phyloP scores from a whole-genome alignment of 345 rosid species.

The Laguncularia racemosa region DNA sequence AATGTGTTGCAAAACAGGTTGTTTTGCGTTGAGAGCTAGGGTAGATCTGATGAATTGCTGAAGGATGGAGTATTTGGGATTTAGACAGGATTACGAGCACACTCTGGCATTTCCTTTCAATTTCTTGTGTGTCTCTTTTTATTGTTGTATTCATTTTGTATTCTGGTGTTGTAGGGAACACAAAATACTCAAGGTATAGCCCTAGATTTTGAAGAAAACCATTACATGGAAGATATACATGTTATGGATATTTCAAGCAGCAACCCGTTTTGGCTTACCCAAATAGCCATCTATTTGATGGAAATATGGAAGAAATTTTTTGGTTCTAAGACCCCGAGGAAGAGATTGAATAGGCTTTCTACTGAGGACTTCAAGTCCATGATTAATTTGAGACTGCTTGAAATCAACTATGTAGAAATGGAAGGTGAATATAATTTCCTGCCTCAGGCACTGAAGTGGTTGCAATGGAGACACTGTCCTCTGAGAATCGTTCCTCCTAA shows the following conservation, averaged over 20 bases:
- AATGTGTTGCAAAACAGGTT: no score
- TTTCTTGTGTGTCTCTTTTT: no score
- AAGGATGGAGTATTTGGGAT: no score
- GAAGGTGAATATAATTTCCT: conserved; percentile 42
- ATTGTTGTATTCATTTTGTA: no score
- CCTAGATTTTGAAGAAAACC: conserved; percentile 24
- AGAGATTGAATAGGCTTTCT: conserved; percentile 16
- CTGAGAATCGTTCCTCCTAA: conserved; percentile 35
- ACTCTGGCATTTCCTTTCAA: no score
- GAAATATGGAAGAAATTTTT: conserved; percentile 3
- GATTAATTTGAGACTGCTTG: conserved; percentile 52
- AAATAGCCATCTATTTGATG: conserved; percentile 10
- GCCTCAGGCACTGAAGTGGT: conserved; percentile 52
- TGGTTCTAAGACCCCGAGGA: conserved; percentile 9
- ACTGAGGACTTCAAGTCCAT: conserved; percentile 37
- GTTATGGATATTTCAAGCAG: conserved; percentile 2
- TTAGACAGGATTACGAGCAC: no score
- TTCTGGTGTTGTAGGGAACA: conserved; percentile 30
- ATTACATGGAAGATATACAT: conserved; percentile 1
- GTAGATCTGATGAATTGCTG: no score
- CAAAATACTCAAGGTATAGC: conserved; percentile 32
- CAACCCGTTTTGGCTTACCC: no score
- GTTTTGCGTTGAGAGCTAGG: no score
- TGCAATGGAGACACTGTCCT: conserved; percentile 62
- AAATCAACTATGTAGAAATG: conserved; percentile 43